Base-by-base conservation (phyloP, 2,329 filamentous ascomycete species). In the Fusarium ambrosium region DNA sequence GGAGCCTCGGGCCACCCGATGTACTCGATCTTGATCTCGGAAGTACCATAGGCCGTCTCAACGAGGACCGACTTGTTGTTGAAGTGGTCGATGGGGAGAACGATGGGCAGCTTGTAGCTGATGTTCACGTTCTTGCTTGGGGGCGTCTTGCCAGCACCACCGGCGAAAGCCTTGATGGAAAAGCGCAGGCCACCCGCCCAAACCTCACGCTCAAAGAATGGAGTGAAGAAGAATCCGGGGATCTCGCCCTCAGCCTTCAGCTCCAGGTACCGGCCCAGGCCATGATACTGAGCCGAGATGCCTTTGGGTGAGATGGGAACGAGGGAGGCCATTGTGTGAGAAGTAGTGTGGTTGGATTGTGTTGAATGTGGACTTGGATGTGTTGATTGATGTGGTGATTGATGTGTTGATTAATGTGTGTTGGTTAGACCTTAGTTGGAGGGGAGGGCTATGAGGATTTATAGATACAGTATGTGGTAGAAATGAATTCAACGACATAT, bases 1-100 rank as follows among this genome's bases (percentile, higher is more conserved):
- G 27, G 14, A 13, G 64, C 36, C 11, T 36, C 34, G 8, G 36
- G 29, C 27, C 27, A 45, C 8, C 10, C 66, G 13, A 60, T 22
- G 56, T 69, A 69, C 20, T 36, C 16, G 29, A 69, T 69, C 6
- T 27, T 27, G 27, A 69, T 62, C 2, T 18, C 6, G n/a, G n/a
- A 65, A 13, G 27, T 62, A 13, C 62, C 66, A 22, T 43, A 20
- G 16, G 62, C 24, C 1, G 66, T 69, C 32, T 69, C 45, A 24
- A 69, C 56, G 1, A 36, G 5, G n/a, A 69, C 66, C 22, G 27
- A 41, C 56, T 56, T 45, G 66, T 27, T 66, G 66, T 66, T 66
- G 56, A 69, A 69, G 37, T 69, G 55, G 18, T 37, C 20, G 36
- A 56, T 20, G 14, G 66, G 66, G 10, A 69, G 66, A 18, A 48